Conservation (phyloP, 23 red algal species). For the Gracilaria vermiculophylla region DNA sequence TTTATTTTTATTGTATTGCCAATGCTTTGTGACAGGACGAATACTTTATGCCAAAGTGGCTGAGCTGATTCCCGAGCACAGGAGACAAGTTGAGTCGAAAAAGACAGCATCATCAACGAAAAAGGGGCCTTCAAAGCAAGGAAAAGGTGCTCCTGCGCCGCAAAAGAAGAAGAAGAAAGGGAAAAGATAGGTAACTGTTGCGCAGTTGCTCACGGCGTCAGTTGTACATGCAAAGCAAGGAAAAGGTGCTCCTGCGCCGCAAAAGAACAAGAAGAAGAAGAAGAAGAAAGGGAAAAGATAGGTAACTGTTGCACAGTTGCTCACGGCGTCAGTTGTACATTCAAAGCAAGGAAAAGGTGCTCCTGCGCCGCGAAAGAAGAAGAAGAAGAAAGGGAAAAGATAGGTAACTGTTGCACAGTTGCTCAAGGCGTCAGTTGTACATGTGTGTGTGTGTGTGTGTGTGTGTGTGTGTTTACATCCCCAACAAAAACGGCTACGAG, state of each 20-base stretch:
- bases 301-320: not conserved
- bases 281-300: slow-evolving; percentile 72
- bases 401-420: not conserved
- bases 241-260: slow-evolving; percentile 42
- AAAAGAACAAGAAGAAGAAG: slow-evolving; percentile 32
- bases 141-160: slow-evolving; percentile 48
- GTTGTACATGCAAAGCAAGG: slow-evolving; percentile 39
- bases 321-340: too few relatives aligned
- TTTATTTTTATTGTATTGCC: not conserved
- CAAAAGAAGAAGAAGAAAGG: slow-evolving; percentile 75
- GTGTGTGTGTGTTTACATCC: too few relatives aligned
- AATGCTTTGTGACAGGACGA: not conserved
- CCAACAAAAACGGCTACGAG: too few relatives aligned
- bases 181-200: slow-evolving; percentile 21
- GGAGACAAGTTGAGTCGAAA: slow-evolving; percentile 29
- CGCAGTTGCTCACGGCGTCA: too few relatives aligned
- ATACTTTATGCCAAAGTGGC: slow-evolving; percentile 58
- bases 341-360: slow-evolving; percentile 42
- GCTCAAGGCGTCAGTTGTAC: too few relatives aligned
- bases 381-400: slow-evolving; percentile 73
- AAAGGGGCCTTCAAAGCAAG: slow-evolving; percentile 14
- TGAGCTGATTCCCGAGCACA: slow-evolving; percentile 52
- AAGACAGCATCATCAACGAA: not conserved
- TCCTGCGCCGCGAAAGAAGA: slow-evolving; percentile 34
- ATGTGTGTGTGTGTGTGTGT: too few relatives aligned